phyloP scores from a whole-genome alignment of 441 rosid species.

The Kokia cookei region DNA sequence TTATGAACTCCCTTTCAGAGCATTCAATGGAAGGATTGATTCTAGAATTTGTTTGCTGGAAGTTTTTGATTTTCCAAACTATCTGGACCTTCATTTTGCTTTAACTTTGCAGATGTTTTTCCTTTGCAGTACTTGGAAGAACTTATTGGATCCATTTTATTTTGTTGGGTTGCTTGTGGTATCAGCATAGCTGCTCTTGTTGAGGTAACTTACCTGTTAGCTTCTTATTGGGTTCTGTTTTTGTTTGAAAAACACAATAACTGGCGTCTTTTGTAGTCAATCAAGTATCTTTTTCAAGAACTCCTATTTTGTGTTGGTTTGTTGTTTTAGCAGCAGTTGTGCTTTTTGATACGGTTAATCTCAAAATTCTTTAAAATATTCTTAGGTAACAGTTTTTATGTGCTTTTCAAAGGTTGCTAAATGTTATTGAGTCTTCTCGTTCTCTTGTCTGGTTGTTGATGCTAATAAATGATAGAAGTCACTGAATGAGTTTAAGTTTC shows the following conservation, averaged over 20 bases:
- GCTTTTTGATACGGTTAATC: neutral
- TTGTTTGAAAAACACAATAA: neutral
- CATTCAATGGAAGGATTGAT: neutral
- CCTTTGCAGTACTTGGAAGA: slow-evolving; percentile 86
- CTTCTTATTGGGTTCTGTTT: slow-evolving; percentile 1
- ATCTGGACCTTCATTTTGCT: neutral
- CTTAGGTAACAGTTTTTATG: neutral
- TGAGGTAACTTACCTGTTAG: slow-evolving; percentile 53
- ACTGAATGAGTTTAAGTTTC: neutral
- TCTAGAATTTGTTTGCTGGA: neutral
- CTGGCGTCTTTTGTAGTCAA: neutral
- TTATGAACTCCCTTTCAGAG: neutral
- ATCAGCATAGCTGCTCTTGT: slow-evolving; percentile 87
- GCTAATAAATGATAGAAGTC: neutral
- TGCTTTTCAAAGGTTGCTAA: neutral
- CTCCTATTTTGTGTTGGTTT: neutral
- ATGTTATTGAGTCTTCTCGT: neutral
- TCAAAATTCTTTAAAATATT: neutral
- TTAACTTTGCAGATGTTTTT: neutral
- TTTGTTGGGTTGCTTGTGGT: slow-evolving; percentile 86
- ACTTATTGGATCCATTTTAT: slow-evolving; percentile 77
- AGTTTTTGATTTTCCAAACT: neutral
- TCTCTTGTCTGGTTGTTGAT: neutral
- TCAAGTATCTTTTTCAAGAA: neutral
- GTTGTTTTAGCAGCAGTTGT: neutral